Evolutionary conservation across 306 rosid genomes (phyloP).

Genomic region (Prunus campanulata): DNA sequence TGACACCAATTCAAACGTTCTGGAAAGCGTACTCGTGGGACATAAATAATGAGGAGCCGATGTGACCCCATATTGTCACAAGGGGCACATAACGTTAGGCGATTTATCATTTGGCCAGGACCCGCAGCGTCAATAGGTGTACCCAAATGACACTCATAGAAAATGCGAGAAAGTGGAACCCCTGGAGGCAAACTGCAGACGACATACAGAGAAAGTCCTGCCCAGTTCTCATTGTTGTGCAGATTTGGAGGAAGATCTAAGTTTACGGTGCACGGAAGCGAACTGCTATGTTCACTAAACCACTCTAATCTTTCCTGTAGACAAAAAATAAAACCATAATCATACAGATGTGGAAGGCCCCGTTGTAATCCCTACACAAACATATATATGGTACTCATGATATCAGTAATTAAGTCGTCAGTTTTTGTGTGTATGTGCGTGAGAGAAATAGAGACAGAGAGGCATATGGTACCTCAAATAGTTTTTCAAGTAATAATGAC

Average conservation of each 20-base stretch:
- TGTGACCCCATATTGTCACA: not conserved
- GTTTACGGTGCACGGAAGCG: not conserved
- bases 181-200: not conserved
- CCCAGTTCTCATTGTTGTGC: not conserved
- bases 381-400: not conserved
- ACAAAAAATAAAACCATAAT: not conserved
- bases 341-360: not conserved
- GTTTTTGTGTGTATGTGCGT: not conserved
- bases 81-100: not conserved
- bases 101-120: no score
- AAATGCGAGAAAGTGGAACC: not conserved
- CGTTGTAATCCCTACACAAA: not conserved
- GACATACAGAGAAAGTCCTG: constrained; percentile 3
- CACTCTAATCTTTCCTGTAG: not conserved
- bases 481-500: not conserved
- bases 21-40: constrained; percentile 7
- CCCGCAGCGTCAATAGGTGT: not conserved
- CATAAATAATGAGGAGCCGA: not conserved
- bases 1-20: not conserved
- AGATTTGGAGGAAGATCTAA: not conserved
- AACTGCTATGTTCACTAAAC: not conserved
- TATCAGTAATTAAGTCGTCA: not conserved
- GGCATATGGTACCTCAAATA: not conserved
- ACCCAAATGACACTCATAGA: not conserved
- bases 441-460: not conserved